Evolutionary conservation across 2,329 filamentous ascomycete genomes (phyloP).

Genomic region (Pseudophaeomoniella oleicola): DNA sequence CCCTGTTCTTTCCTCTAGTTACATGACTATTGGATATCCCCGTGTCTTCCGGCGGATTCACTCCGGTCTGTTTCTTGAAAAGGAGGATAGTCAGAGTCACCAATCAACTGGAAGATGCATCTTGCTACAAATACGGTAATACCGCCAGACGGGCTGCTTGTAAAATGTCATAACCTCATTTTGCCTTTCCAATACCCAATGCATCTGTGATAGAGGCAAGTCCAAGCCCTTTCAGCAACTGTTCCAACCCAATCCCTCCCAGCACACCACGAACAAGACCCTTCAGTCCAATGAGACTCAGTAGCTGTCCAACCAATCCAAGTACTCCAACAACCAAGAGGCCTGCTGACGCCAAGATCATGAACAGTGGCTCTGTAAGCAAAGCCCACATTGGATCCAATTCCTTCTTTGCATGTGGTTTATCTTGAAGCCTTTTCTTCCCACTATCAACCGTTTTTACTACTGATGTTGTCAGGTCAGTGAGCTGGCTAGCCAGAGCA

Average conservation of each 20-base stretch:
- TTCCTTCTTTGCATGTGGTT: neutral
- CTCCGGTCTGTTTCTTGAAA: no score
- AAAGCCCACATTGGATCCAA: neutral
- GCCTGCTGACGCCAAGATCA: neutral
- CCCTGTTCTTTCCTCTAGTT: no score
- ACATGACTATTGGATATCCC: no score
- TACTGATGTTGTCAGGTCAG: neutral
- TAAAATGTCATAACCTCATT: no score
- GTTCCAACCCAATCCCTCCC: neutral
- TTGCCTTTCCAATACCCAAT: neutral
- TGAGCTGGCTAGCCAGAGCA: neutral
- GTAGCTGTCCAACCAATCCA: neutral
- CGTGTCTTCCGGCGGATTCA: no score
- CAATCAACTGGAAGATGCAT: no score
- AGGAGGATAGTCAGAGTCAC: no score
- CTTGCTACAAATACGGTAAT: no score
- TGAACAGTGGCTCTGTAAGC: neutral
- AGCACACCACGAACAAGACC: neutral
- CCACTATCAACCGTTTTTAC: neutral
- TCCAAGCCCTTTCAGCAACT: neutral
- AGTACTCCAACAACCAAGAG: neutral
- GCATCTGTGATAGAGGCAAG: neutral
- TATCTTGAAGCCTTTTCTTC: neutral
- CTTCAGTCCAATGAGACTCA: neutral
- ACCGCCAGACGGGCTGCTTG: no score